phyloP scores from a whole-genome alignment of 176 grass and related monocot genomes.

The Otatea glauca region DNA sequence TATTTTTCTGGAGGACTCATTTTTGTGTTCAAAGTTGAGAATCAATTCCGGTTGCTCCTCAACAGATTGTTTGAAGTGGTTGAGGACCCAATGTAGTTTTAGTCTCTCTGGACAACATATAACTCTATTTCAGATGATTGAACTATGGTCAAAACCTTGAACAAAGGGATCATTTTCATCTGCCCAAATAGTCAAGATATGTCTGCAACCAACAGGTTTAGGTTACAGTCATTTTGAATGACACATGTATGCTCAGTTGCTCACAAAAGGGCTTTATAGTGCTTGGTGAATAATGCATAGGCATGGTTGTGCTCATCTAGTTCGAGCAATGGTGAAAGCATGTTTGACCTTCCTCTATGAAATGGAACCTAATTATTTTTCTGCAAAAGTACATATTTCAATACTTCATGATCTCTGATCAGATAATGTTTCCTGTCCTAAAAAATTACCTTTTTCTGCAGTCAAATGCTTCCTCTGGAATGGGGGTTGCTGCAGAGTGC shows the following conservation, averaged over 20 bases:
- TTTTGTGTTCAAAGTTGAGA: neutral
- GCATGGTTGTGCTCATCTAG: neutral
- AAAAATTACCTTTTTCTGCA: neutral
- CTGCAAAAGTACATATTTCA: neutral
- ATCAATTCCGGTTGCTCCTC: neutral
- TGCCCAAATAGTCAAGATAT: neutral
- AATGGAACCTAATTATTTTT: neutral
- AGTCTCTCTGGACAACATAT: neutral
- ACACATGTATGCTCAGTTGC: neutral
- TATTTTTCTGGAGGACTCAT: neutral
- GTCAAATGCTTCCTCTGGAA: slow-evolving; percentile 45
- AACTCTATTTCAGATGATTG: neutral
- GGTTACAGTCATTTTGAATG: neutral
- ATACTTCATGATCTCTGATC: neutral
- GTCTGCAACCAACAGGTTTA: neutral
- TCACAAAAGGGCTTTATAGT: neutral
- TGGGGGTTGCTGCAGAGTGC: slow-evolving; percentile 34
- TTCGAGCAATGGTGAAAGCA: neutral
- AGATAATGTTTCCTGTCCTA: neutral
- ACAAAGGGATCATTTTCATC: neutral
- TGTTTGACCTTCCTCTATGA: neutral
- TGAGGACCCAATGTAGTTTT: neutral
- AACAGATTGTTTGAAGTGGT: neutral
- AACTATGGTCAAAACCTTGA: neutral
- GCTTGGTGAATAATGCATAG: neutral